Base-by-base conservation (phyloP, 202 grass and related monocot genomes). In the Schoenoplectus triqueter region DNA sequence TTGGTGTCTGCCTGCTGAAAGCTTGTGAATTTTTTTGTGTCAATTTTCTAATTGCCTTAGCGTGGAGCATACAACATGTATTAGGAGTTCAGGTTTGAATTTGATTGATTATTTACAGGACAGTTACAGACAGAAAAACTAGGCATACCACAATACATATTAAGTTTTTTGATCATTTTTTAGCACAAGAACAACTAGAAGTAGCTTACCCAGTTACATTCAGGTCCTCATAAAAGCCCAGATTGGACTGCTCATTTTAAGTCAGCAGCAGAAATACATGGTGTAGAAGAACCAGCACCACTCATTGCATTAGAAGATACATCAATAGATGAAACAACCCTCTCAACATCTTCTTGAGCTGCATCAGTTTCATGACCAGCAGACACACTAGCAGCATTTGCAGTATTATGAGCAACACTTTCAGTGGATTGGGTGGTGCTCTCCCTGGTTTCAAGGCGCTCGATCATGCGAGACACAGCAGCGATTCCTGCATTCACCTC, bases 401-500 rank as follows among this genome's bases (percentile, higher is more conserved):
- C 60, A 68, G 65, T 57, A 70, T 69, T 70, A 41, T 31, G 52
- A 59, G 3, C 52, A 59, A 45, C 22, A 71, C 71, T 75, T 68
- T 85, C 69, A 70, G 59, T 55, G 78, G 83, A 88, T 85, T 81
- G 52, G 15, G 60, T 83, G 13, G 77, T 77, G 56, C 11, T 82
- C 3, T 97, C 87, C 64, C 83, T 93, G 47, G 86, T 89, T 66
- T 92, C 88, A 3, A 88, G 88, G 52, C 88, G 88, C 56, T 94
- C 94, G 81, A 97, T 94, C 91, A 97, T 94, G 76, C 91, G 91
- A 56, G 94, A 93, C 4, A 90, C 87, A 9, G 66, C 91, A 81
- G 92, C 88, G 85, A 97, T 90, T 64, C 92, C 94, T 42, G 88
- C 90, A 42, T 90, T 89, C 62, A 94, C 92, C 87, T 97, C 94